Evolutionary conservation across 2,329 filamentous ascomycete species (phyloP).

Genomic region (Exserohilum rostratum): DNA sequence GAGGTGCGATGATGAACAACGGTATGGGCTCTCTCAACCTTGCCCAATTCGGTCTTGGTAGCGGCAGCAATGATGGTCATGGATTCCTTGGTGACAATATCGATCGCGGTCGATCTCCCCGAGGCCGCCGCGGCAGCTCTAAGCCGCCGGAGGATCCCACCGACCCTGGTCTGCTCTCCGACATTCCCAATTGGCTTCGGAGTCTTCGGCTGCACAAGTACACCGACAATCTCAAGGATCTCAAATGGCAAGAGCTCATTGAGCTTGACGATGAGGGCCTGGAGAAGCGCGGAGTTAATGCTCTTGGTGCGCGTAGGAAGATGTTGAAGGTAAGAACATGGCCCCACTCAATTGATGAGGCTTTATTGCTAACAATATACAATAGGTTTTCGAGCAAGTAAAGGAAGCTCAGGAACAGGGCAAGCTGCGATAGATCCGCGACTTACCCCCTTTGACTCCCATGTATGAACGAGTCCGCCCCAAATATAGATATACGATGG

Average conservation of each 20-base stretch:
- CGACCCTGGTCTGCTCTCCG: constrained; percentile 85
- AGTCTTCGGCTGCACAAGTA: constrained; percentile 97
- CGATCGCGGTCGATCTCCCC: constrained; percentile 85
- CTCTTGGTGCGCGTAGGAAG: constrained; percentile 91
- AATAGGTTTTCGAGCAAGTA: constrained; percentile 89
- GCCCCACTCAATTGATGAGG: background rate
- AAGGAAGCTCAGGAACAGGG: constrained; percentile 64
- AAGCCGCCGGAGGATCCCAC: constrained; percentile 98
- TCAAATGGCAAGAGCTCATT: constrained; percentile 93
- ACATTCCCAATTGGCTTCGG: constrained; percentile 94
- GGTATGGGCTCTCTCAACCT: constrained; percentile 75
- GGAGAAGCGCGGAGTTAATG: constrained; percentile 92
- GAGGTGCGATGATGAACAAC: constrained; percentile 70
- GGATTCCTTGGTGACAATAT: constrained; percentile 94
- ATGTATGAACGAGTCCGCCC: constrained; percentile 1
- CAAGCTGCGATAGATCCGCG: constrained; percentile 42
- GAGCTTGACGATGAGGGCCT: constrained; percentile 92
- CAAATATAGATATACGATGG: constrained; percentile 31
- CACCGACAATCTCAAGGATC: constrained; percentile 95
- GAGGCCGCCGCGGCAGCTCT: constrained; percentile 89
- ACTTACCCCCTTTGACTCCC: constrained; percentile 3
- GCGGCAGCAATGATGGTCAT: constrained; percentile 62
- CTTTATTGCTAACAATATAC: constrained; percentile 38
- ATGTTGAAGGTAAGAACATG: constrained; percentile 83
- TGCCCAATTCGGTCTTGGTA: constrained; percentile 66